Conservation (phyloP, 202 grass and related monocot species). For the Carex sylvatica region DNA sequence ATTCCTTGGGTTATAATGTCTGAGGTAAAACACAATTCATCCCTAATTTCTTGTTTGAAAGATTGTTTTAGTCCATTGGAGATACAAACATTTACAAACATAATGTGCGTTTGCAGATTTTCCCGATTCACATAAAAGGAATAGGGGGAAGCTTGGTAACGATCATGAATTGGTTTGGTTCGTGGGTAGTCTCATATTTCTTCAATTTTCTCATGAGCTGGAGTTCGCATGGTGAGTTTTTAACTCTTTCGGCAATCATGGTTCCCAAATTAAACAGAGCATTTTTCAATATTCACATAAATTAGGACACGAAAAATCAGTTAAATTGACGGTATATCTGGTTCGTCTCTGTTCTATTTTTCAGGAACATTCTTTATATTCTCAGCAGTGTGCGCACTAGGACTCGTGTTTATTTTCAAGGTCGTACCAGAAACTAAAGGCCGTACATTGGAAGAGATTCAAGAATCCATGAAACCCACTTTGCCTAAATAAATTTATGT, state of each 20-base stretch:
- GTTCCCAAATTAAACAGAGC: not conserved
- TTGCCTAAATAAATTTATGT: slow-evolving; percentile 9
- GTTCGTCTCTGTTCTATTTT: slow-evolving; percentile 1
- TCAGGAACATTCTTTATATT: slow-evolving; percentile 47
- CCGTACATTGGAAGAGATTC: slow-evolving; percentile 59
- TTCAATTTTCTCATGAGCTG: slow-evolving; percentile 75
- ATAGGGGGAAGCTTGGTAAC: slow-evolving; percentile 52
- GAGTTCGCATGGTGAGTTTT: slow-evolving; percentile 48
- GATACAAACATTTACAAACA: not conserved
- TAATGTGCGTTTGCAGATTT: slow-evolving; percentile 45
- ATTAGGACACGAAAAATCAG: not conserved
- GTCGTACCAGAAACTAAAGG: slow-evolving; percentile 57
- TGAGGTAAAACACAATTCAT: slow-evolving; percentile 34
- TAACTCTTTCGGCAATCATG: not conserved
- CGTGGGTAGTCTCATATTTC: slow-evolving; percentile 48
- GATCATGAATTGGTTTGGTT: slow-evolving; percentile 59
- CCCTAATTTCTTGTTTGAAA: not conserved
- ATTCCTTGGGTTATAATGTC: slow-evolving; percentile 68
- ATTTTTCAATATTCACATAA: not conserved
- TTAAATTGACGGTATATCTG: not conserved
- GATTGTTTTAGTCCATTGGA: not conserved
- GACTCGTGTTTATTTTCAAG: slow-evolving; percentile 41
- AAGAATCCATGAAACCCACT: slow-evolving; percentile 43
- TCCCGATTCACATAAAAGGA: slow-evolving; percentile 61
- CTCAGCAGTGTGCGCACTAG: slow-evolving; percentile 33